phyloP scores from a whole-genome alignment of 257 asterid genomes.

The Nicotiana tomentosiformis region DNA sequence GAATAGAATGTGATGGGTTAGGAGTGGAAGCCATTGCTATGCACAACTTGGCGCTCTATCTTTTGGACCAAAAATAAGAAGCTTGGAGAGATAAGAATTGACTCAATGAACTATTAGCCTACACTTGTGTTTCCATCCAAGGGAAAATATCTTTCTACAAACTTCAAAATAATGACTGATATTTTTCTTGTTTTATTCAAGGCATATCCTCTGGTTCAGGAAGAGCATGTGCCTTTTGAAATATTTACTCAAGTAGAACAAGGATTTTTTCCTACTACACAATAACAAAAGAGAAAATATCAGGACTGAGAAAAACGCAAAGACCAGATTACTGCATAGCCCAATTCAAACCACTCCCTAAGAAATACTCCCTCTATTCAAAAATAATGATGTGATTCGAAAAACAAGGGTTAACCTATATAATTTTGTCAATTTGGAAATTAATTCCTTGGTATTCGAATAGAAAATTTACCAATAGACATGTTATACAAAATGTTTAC shows the following conservation, averaged over 20 bases:
- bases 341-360: too few species aligned
- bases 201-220: constrained; percentile 3
- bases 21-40: constrained; percentile 43
- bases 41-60: constrained; percentile 19
- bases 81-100: constrained; percentile 39
- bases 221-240: constrained; percentile 6
- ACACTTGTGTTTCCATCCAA: constrained; percentile 17
- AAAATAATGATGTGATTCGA: too few species aligned
- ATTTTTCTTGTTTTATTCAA: constrained; percentile 36
- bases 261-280: neutral
- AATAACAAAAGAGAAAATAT: neutral
- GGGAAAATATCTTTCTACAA: constrained; percentile 40
- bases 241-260: neutral
- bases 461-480: neutral
- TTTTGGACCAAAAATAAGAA: neutral
- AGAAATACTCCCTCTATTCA: too few species aligned
- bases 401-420: too few species aligned
- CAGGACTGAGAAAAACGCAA: neutral
- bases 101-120: constrained; percentile 24
- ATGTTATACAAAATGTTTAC: too few species aligned
- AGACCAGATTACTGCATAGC: neutral
- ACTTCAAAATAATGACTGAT: constrained; percentile 40
- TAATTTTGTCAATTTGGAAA: too few species aligned
- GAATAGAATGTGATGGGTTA: constrained; percentile 25
- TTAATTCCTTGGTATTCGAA: too few species aligned